Percentiles rank a stretch among this genome's conserved stretches.
Evolutionary conservation across 371 early-diverging fungal species (phyloP).

Genomic region (Haplosporangium sp.): DNA sequence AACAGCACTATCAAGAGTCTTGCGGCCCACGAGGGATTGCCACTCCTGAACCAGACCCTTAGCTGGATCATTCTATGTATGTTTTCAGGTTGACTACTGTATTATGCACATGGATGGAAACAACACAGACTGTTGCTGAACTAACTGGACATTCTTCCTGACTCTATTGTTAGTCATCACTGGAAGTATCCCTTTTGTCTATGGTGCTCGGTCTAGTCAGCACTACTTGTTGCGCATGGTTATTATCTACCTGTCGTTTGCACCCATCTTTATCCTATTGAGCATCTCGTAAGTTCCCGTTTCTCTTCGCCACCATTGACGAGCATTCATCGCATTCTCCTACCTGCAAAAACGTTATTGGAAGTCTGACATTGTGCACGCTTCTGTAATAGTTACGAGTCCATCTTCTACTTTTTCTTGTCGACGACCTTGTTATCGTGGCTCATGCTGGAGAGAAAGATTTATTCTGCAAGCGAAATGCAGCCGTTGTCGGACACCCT

Average conservation of each 20-base stretch:
- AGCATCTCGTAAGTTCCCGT: constrained; percentile 74
- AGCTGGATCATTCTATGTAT: constrained; percentile 79
- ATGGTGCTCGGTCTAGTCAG: constrained; percentile 70
- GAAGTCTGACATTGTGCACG: background rate
- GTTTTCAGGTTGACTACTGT: constrained; percentile 8
- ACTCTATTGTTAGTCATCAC: constrained; percentile 60
- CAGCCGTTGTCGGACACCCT: constrained; percentile 42
- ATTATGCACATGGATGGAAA: too few relatives aligned
- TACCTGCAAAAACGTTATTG: too few relatives aligned
- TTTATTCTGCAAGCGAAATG: constrained; percentile 57
- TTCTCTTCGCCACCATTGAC: background rate
- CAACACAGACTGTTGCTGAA: background rate
- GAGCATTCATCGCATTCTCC: too few relatives aligned
- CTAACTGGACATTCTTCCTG: too few relatives aligned
- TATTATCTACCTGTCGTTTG: constrained; percentile 87
- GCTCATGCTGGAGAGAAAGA: constrained; percentile 80
- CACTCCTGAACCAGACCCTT: constrained; percentile 72
- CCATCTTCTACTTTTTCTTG: constrained; percentile 88
- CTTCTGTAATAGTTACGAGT: constrained; percentile 70
- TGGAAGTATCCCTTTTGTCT: constrained; percentile 71
- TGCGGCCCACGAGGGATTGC: constrained; percentile 71
- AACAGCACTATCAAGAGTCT: constrained; percentile 66
- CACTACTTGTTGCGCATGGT: constrained; percentile 84
- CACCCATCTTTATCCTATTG: constrained; percentile 87
- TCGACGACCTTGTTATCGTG: constrained; percentile 80